Conservation (phyloP, 768 basidiomycete genomes). For the Agrocybe chaxingu region DNA sequence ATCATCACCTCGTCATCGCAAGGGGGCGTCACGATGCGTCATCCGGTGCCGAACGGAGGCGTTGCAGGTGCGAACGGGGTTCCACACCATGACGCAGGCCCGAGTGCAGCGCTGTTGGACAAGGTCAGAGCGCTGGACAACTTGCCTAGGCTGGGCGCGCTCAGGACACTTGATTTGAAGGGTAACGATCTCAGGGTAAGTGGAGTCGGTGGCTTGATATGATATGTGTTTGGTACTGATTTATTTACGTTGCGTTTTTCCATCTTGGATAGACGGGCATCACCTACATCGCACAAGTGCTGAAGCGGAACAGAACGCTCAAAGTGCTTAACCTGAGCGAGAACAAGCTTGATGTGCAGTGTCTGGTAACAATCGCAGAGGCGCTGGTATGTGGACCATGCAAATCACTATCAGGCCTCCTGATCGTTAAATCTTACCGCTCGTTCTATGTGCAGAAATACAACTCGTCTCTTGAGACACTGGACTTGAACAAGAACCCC, state of each 20-base stretch:
- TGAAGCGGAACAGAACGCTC: constrained; percentile 93
- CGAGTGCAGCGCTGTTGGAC: constrained; percentile 77
- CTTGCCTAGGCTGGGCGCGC: constrained; percentile 77
- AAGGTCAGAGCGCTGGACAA: constrained; percentile 90
- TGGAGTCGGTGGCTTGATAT: constrained; percentile 11
- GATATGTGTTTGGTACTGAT: neutral
- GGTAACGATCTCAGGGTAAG: constrained; percentile 90
- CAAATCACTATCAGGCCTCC: neutral
- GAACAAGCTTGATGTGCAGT: constrained; percentile 85
- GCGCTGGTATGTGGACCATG: constrained; percentile 60
- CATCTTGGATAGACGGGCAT: constrained; percentile 57
- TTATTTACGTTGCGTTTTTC: constrained; percentile 13
- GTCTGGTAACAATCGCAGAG: constrained; percentile 81
- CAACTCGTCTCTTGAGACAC: constrained; percentile 88
- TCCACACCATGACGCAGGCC: constrained; percentile 38
- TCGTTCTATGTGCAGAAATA: constrained; percentile 64
- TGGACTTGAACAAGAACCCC: constrained; percentile 91
- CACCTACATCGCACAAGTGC: constrained; percentile 87
- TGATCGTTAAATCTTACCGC: neutral
- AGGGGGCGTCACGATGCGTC: constrained; percentile 48
- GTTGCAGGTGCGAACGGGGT: constrained; percentile 19
- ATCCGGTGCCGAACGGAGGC: constrained; percentile 25
- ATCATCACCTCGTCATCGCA: constrained; percentile 66
- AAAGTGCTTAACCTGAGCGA: constrained; percentile 94
- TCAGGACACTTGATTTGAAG: constrained; percentile 87